These are phyloP conservation scores for Omphalea diandra DNA, from an alignment of 441 rosid genomes.

Conservation along the genomic window DNA sequence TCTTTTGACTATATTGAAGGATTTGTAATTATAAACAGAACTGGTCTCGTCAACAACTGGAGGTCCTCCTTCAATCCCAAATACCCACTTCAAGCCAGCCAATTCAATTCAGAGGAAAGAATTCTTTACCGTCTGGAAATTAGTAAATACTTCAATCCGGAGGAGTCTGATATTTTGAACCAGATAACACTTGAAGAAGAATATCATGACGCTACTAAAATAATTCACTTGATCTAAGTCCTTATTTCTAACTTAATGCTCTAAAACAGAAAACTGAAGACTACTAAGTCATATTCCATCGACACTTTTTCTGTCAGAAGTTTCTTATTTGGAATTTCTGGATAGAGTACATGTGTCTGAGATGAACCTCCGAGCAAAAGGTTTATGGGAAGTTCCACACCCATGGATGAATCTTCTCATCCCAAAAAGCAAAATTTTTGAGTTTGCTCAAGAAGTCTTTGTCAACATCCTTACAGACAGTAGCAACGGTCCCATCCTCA, in stretches of 20 bases:
- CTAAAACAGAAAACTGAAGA: slow-evolving; percentile 49
- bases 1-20: slow-evolving; percentile 90
- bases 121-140: slow-evolving; percentile 83
- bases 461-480: slow-evolving; percentile 58
- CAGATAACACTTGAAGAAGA: slow-evolving; percentile 37
- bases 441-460: slow-evolving; percentile 62
- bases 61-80: slow-evolving; percentile 73
- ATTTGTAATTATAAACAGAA: slow-evolving; percentile 73
- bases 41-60: slow-evolving; percentile 76
- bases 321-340: slow-evolving; percentile 70
- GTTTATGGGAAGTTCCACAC: slow-evolving; percentile 91
- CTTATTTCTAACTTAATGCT: slow-evolving; percentile 18
- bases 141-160: slow-evolving; percentile 64
- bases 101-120: slow-evolving; percentile 72
- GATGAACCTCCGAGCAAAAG: slow-evolving; percentile 64
- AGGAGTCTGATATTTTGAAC: slow-evolving; percentile 36
- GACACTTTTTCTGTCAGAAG: slow-evolving; percentile 62
- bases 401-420: slow-evolving; percentile 90
- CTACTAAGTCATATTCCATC: slow-evolving; percentile 59
- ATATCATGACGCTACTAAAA: neutral
- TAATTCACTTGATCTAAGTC: neutral
- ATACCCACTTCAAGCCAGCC: slow-evolving; percentile 66
- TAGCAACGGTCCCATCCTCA: slow-evolving; percentile 81
- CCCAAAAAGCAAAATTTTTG: slow-evolving; percentile 58
- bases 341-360: slow-evolving; percentile 76